These are phyloP conservation scores for Ustilago xerochloae DNA, from an alignment of 1,284 basidiomycete genomes.

Conservation along the genomic window DNA sequence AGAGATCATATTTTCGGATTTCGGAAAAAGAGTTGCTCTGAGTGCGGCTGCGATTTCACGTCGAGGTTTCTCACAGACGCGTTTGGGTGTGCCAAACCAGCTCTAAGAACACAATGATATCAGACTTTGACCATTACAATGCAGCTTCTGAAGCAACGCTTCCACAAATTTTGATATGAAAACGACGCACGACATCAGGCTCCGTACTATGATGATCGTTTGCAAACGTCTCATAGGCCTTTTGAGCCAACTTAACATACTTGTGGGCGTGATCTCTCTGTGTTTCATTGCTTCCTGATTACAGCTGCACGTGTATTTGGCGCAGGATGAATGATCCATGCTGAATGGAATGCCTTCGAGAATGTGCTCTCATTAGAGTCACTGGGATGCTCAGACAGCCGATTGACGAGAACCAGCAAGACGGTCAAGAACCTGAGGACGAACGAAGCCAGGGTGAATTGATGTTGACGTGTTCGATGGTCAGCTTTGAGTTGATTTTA, in stretches of 20 bases:
- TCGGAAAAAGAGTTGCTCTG: constrained; percentile 1
- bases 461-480: not conserved
- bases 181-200: too few relatives aligned
- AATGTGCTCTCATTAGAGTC: too few relatives aligned
- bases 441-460: not conserved
- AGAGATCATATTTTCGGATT: constrained; percentile 14
- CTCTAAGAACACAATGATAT: too few relatives aligned
- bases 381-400: constrained; percentile 59
- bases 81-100: not conserved
- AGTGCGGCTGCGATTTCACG: not conserved
- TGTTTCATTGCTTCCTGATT: not conserved
- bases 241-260: not conserved
- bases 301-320: not conserved
- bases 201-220: too few relatives aligned
- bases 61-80: not conserved
- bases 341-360: too few relatives aligned
- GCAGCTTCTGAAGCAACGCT: too few relatives aligned
- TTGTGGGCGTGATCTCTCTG: not conserved
- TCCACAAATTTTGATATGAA: too few relatives aligned
- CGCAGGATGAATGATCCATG: too few relatives aligned
- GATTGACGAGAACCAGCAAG: constrained; percentile 70
- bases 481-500: too few relatives aligned
- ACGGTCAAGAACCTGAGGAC: constrained; percentile 67
- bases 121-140: too few relatives aligned
- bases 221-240: not conserved